Evolutionary conservation across 768 basidiomycete species (phyloP).

Genomic region (Cystofilobasidium bisporidii): DNA sequence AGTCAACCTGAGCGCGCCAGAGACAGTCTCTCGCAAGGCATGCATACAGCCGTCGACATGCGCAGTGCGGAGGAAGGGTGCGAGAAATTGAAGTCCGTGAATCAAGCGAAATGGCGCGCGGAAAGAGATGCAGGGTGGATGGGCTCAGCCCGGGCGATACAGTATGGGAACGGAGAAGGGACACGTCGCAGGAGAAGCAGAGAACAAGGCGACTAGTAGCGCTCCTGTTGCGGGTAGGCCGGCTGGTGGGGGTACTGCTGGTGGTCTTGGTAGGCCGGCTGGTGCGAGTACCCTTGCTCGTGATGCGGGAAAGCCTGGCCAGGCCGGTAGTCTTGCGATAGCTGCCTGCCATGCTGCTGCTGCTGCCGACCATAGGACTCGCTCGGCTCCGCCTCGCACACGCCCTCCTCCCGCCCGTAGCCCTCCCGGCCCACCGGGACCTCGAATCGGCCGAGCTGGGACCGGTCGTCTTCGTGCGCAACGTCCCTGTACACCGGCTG

Average conservation of each 20-base stretch:
- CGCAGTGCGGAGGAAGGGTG: too few relatives aligned
- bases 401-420: slow-evolving; percentile 11
- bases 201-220: too few relatives aligned
- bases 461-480: neutral
- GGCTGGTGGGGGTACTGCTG: slow-evolving; percentile 6
- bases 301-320: neutral
- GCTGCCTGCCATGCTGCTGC: neutral
- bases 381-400: neutral
- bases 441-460: slow-evolving; percentile 13
- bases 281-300: neutral
- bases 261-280: neutral
- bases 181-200: too few relatives aligned
- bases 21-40: too few relatives aligned
- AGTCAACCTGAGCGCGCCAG: too few relatives aligned
- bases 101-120: too few relatives aligned
- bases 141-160: too few relatives aligned
- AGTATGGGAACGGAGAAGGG: too few relatives aligned
- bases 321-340: neutral
- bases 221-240: neutral
- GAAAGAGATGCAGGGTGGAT: too few relatives aligned
- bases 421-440: slow-evolving; percentile 10
- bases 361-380: neutral
- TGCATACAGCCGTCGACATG: too few relatives aligned
- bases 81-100: too few relatives aligned
- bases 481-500: neutral